Conservation (phyloP, 495 filamentous ascomycete genomes). For the Penicillium manginii region DNA sequence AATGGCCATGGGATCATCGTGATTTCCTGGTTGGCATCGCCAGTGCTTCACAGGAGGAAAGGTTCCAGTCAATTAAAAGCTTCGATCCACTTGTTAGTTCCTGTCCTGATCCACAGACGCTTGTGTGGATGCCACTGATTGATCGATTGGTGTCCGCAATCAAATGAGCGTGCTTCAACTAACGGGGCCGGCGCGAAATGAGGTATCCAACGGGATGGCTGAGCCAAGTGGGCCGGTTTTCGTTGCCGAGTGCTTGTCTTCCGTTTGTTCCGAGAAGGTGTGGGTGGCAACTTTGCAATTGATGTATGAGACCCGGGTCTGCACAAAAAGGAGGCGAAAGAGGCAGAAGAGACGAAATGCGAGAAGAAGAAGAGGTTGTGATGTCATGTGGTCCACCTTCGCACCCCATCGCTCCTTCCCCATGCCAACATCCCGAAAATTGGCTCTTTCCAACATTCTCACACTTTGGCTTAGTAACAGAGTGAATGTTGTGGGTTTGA, state of each 20-base stretch:
- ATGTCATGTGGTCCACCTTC: no score
- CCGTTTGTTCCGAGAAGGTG: slow-evolving; percentile 7
- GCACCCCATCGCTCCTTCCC: no score
- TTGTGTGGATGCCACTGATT: slow-evolving; percentile 20
- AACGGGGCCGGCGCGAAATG: background rate
- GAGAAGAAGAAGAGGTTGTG: no score
- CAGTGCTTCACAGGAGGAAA: slow-evolving; percentile 8
- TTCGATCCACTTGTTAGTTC: slow-evolving; percentile 10
- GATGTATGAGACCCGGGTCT: background rate
- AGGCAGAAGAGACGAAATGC: no score
- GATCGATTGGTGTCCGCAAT: slow-evolving; percentile 5
- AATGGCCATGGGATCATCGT: slow-evolving; percentile 14
- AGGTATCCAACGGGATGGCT: slow-evolving; percentile 3
- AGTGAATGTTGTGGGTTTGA: no score
- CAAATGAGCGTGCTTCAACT: slow-evolving; percentile 3
- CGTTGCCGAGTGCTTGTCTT: background rate
- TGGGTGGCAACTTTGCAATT: background rate
- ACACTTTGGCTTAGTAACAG: no score
- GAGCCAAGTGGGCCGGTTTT: slow-evolving; percentile 3
- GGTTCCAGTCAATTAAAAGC: slow-evolving; percentile 8
- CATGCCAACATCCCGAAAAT: no score
- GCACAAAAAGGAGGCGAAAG: no score
- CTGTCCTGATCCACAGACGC: slow-evolving; percentile 23
- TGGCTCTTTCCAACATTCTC: no score
- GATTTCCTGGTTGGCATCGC: slow-evolving; percentile 6